These are phyloP conservation scores for Arbutus unedo DNA, from an alignment of 148 eudicot genomes.

Conservation along the genomic window DNA sequence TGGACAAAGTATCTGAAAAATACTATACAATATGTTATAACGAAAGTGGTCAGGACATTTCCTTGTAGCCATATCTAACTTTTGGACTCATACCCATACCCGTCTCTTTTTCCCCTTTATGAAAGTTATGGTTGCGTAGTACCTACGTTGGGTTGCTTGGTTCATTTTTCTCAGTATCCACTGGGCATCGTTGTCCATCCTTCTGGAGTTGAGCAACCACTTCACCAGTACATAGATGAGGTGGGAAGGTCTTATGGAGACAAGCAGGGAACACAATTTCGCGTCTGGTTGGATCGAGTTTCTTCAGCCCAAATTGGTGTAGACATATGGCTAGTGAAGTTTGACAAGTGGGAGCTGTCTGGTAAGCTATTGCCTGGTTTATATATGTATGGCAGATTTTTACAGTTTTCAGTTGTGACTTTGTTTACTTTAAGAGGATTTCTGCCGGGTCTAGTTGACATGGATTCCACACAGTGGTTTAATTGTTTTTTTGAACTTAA, in stretches of 20 bases:
- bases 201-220: constrained; percentile 32
- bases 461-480: neutral
- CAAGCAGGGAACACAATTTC: constrained; percentile 37
- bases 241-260: constrained; percentile 37
- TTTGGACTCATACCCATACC: neutral
- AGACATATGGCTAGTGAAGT: constrained; percentile 57
- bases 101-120: neutral
- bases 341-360: constrained; percentile 55
- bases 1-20: neutral
- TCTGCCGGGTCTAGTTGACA: neutral
- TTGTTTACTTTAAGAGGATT: neutral
- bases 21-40: neutral
- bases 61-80: neutral
- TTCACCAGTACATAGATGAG: constrained; percentile 33
- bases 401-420: neutral
- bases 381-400: neutral
- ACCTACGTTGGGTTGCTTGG: neutral
- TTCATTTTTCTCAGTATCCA: constrained; percentile 27
- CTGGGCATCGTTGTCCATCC: constrained; percentile 35
- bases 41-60: neutral
- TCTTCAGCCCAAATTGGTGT: constrained; percentile 46
- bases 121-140: neutral
- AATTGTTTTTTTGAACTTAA: neutral
- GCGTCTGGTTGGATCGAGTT: constrained; percentile 39
- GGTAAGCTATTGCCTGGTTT: constrained; percentile 27